Conservation (phyloP, 345 rosid genomes). For the Draba incana region DNA sequence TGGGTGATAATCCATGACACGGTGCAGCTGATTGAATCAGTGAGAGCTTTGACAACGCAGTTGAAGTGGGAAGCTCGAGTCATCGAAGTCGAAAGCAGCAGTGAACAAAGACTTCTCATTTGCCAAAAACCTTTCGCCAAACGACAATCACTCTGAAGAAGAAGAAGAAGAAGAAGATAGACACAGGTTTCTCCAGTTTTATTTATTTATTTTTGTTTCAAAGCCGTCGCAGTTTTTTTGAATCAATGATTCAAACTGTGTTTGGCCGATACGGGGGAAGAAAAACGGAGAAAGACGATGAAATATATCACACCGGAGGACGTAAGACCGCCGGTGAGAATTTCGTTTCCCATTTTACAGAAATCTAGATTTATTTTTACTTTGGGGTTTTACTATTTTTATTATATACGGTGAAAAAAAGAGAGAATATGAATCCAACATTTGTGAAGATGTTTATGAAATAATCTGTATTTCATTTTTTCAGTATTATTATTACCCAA, state of each 20-base stretch:
- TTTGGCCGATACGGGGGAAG: conserved; percentile 48
- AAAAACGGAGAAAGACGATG: conserved; percentile 40
- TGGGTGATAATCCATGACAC: conserved; percentile 93
- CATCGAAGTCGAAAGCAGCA: conserved; percentile 76
- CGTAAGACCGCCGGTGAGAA: conserved; percentile 46
- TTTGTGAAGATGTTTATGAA: conserved; percentile 71
- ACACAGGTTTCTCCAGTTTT: conserved; percentile 31
- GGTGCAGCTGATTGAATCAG: conserved; percentile 66
- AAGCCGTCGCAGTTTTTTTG: conserved; percentile 25
- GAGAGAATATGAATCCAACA: conserved; percentile 40
- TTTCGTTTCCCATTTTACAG: conserved; percentile 41
- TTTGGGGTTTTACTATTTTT: conserved; percentile 15
- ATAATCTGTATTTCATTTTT: conserved; percentile 44
- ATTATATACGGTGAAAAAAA: conserved; percentile 36
- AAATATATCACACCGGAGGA: conserved; percentile 40
- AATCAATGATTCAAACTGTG: conserved; percentile 46
- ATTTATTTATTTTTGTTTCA: conserved; percentile 24
- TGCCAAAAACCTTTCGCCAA: conserved; percentile 92
- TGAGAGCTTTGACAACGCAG: conserved; percentile 65
- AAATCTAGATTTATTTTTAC: conserved; percentile 38
- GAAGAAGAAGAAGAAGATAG: conserved; percentile 33
- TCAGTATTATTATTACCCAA: not conserved
- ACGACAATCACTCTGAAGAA: conserved; percentile 56
- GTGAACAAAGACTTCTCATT: conserved; percentile 87
- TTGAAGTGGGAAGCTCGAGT: conserved; percentile 98